Percentiles rank a stretch among this genome's conserved stretches.
phyloP scores from a whole-genome alignment of 176 grass and related monocot genomes.

The Musa beccarii region DNA sequence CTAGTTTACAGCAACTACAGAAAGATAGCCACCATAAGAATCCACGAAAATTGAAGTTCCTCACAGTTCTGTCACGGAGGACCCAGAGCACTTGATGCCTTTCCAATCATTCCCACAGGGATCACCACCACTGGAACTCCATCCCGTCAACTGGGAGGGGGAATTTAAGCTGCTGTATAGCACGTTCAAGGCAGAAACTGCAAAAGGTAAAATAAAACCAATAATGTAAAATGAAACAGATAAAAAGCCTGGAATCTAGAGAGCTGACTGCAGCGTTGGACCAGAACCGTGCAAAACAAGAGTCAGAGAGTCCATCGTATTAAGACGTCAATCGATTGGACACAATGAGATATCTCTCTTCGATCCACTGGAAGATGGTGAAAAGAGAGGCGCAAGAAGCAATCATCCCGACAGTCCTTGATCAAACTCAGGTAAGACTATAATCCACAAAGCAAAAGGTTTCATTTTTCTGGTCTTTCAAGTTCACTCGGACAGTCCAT shows the following conservation, averaged over 20 bases:
- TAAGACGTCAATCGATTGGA: neutral
- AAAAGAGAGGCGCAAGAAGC: no score
- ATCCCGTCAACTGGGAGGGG: slow-evolving; percentile 50
- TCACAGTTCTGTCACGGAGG: slow-evolving; percentile 80
- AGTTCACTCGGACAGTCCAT: neutral
- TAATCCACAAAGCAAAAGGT: no score
- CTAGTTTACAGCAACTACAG: neutral
- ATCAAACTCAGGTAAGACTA: neutral
- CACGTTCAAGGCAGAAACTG: slow-evolving; percentile 75
- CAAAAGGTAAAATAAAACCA: neutral
- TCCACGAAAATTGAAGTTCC: slow-evolving; percentile 13
- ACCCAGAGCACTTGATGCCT: slow-evolving; percentile 61
- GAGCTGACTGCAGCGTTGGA: neutral
- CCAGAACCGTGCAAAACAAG: no score
- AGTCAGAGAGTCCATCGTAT: neutral
- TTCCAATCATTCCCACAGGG: slow-evolving; percentile 64
- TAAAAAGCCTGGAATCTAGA: neutral
- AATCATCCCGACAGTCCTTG: neutral
- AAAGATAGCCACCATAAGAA: neutral
- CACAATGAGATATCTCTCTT: neutral
- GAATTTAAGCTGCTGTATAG: slow-evolving; percentile 69
- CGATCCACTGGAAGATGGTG: neutral
- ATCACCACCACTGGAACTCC: slow-evolving; percentile 59
- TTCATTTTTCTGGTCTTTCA: neutral
- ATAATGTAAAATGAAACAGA: neutral